A percentile compares a stretch with the other conserved stretches of the same genome.
Evolutionary conservation across 1,284 basidiomycete genomes (phyloP).

Genomic region (Chalciporus piperatoides): DNA sequence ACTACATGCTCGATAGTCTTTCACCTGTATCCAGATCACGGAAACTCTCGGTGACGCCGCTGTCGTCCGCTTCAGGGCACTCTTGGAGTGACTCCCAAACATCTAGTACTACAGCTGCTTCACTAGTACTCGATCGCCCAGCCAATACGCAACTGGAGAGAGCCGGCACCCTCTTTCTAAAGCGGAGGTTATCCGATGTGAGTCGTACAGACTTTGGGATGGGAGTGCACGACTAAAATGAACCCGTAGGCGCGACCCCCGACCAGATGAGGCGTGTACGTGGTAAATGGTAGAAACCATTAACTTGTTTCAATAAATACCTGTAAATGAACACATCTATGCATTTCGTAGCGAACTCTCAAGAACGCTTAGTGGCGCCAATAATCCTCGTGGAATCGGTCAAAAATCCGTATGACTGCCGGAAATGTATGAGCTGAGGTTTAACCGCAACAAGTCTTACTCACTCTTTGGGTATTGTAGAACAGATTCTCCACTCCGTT

Average conservation of each 20-base stretch:
- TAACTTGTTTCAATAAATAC: slow-evolving; percentile 13
- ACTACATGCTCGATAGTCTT: background rate
- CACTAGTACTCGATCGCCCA: background rate
- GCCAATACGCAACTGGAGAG: background rate
- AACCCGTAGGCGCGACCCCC: background rate
- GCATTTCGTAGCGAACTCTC: background rate
- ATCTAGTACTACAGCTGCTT: background rate
- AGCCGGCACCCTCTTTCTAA: background rate
- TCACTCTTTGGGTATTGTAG: slow-evolving; percentile 53
- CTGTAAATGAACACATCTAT: background rate
- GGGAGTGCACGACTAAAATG: slow-evolving; percentile 8
- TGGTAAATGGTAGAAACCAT: background rate
- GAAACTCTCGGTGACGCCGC: slow-evolving; percentile 24
- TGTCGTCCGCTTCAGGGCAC: background rate
- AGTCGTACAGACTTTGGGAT: background rate
- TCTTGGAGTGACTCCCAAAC: background rate
- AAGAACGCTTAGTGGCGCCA: slow-evolving; percentile 8
- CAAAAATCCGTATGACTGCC: slow-evolving; percentile 57
- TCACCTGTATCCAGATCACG: background rate
- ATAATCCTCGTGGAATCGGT: slow-evolving; percentile 47
- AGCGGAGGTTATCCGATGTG: slow-evolving; percentile 1
- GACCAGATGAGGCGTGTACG: background rate
- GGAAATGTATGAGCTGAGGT: slow-evolving; percentile 8
- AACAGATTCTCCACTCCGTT: slow-evolving; percentile 57
- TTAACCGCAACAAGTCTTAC: slow-evolving; percentile 20